These are phyloP conservation scores for Chlamydomonas asymmetrica DNA, from an alignment of 139 green algal species.

Conservation along the genomic window DNA sequence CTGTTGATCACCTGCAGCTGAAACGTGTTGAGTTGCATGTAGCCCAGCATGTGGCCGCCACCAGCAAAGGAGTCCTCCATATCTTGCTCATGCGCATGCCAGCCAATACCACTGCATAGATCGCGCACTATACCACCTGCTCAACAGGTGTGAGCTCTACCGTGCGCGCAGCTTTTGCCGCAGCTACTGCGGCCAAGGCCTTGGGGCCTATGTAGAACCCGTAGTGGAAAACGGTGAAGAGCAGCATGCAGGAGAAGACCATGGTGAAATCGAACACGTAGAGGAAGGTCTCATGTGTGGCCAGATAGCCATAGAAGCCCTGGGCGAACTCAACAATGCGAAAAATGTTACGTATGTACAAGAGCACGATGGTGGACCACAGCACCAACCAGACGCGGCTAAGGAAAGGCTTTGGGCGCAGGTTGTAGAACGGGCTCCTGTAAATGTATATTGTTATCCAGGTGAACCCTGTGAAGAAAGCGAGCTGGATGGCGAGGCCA, in stretches of 20 bases:
- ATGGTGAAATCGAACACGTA: constrained; percentile 39
- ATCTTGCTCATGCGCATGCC: too few species aligned
- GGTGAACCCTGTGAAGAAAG: constrained; percentile 42
- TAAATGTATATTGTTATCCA: constrained; percentile 18
- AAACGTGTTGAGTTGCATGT: too few species aligned
- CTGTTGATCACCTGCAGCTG: too few species aligned
- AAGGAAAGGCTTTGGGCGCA: background rate
- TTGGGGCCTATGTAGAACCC: constrained; percentile 29
- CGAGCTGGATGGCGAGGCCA: constrained; percentile 26
- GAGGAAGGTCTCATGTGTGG: constrained; percentile 36
- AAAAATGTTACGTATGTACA: constrained; percentile 46
- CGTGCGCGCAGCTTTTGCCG: too few species aligned
- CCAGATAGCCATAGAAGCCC: constrained; percentile 26
- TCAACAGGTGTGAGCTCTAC: too few species aligned
- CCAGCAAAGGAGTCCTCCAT: too few species aligned
- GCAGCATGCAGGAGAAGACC: constrained; percentile 14
- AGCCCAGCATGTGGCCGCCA: too few species aligned
- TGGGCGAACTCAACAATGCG: constrained; percentile 34
- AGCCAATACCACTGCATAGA: too few species aligned
- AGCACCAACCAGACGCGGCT: constrained; percentile 11
- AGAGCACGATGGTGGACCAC: constrained; percentile 36
- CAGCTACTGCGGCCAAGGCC: too few species aligned
- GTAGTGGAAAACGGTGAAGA: constrained; percentile 15
- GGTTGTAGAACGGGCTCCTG: background rate
- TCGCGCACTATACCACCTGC: too few species aligned